Base-by-base conservation (phyloP, 2,329 filamentous ascomycete species). In the Epichloe aotearoae region DNA sequence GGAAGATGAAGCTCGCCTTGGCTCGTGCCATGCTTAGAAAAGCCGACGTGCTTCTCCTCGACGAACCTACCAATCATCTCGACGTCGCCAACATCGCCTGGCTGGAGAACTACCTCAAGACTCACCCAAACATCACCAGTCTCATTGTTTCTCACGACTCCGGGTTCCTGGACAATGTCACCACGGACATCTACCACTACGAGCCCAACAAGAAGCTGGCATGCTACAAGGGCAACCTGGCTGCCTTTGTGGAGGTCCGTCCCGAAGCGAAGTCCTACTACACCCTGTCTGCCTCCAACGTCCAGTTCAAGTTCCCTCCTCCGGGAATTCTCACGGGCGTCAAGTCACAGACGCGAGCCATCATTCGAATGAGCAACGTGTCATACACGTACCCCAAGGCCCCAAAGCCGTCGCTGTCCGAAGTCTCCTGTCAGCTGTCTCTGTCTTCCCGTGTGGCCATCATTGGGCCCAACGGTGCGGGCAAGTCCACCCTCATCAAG, bases 1-100 rank as follows among this genome's bases (percentile, higher is more conserved):
- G 93, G 93, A 97, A 97, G 80, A 98, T 98, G 93, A 98, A 98
- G 82, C 74, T 98, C 54, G 93, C 93, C 57, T 72, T 98, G 67
- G 93, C 93, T 49, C 82, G 93, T 62, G 93, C 93, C 56, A 97
- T 98, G 90, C 78, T 98, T 62, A 87, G 93, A 76, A 86, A 84
- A 64, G 91, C 93, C n/a, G 93, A 98, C 66, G 90, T 98, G 47
- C 79, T 98, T 52, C 76, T 98, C 48, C 82, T 98, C 52, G 93
- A 98, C 77, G 93, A 98, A 79, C 93, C 93, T 69, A 98, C 93
- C 61, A 98, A 98, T 75, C 93, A 98, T 71, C 75, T 98, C 66
- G 93, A 98, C 67, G 90, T 97, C 61, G 83, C 83, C 63, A 97
- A 97, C 68, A 89, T 98, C 60, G 88, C 86, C 58, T 98, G 93